Percentiles rank a stretch among this genome's conserved stretches.
phyloP scores from a whole-genome alignment of 2,329 filamentous ascomycete species.

The Phyllosticta citrichinensis region DNA sequence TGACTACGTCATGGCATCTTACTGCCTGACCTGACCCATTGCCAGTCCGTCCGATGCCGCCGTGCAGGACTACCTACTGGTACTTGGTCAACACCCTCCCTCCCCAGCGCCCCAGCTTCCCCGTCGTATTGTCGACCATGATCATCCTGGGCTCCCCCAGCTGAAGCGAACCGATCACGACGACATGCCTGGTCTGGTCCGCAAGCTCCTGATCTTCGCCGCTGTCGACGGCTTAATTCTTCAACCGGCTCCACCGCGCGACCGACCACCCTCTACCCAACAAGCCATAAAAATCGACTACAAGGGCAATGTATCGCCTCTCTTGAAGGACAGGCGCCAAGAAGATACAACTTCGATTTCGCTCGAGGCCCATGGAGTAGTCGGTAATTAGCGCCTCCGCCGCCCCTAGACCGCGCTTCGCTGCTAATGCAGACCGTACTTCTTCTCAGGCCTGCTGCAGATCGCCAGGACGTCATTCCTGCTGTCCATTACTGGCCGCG shows the following conservation, averaged over 20 bases:
- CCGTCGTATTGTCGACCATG: not conserved
- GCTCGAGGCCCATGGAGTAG: slow-evolving; percentile 42
- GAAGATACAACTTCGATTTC: slow-evolving; percentile 28
- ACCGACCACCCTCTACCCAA: slow-evolving; percentile 41
- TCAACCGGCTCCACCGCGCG: slow-evolving; percentile 53
- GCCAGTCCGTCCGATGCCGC: slow-evolving; percentile 8
- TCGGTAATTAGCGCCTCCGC: slow-evolving; percentile 38
- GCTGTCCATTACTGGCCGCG: slow-evolving; percentile 72
- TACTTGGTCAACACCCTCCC: not conserved
- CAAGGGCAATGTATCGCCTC: slow-evolving; percentile 44
- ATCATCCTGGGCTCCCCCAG: not conserved
- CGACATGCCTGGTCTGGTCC: slow-evolving; percentile 64
- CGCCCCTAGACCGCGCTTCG: not conserved
- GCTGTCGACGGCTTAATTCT: slow-evolving; percentile 75
- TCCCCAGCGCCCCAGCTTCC: not conserved
- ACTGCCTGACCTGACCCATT: not conserved
- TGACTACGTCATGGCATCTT: slow-evolving; percentile 6
- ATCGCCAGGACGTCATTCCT: slow-evolving; percentile 76
- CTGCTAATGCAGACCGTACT: slow-evolving; percentile 2
- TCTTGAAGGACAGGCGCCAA: slow-evolving; percentile 31
- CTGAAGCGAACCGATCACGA: slow-evolving; percentile 7
- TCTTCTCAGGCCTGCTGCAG: slow-evolving; percentile 63
- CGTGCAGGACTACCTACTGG: not conserved
- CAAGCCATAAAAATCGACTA: slow-evolving; percentile 63
- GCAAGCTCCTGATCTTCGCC: slow-evolving; percentile 72